These are phyloP conservation scores for Suhomyces coccinellae DNA, from an alignment of 1,139 yeast genomes.

Conservation along the genomic window DNA sequence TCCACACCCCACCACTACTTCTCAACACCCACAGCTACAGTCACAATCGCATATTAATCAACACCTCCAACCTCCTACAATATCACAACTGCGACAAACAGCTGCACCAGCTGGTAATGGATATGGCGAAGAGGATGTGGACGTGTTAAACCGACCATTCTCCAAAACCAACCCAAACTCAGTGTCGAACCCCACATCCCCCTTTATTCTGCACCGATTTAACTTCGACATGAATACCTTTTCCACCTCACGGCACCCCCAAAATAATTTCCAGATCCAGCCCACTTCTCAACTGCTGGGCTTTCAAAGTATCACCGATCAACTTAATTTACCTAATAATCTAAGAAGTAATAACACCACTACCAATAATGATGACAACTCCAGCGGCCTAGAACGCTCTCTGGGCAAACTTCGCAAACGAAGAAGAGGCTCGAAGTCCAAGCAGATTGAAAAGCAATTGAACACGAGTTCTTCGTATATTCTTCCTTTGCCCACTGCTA, in stretches of 20 bases:
- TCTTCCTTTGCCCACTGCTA: slow-evolving; percentile 21
- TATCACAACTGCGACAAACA: background rate
- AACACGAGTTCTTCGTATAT: slow-evolving; percentile 15
- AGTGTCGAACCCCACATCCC: slow-evolving; percentile 17
- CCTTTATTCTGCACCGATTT: slow-evolving; percentile 17
- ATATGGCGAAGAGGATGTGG: slow-evolving; percentile 12
- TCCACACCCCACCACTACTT: background rate
- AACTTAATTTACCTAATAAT: slow-evolving; percentile 4
- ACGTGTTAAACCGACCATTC: slow-evolving; percentile 9
- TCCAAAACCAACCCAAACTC: slow-evolving; percentile 3
- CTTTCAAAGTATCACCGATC: slow-evolving; percentile 10
- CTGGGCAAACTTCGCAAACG: slow-evolving; percentile 5
- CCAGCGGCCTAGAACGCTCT: slow-evolving; percentile 6
- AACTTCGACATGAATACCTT: slow-evolving; percentile 17
- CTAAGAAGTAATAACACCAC: slow-evolving; percentile 6
- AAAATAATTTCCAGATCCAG: slow-evolving; percentile 3
- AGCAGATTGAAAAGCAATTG: slow-evolving; percentile 8
- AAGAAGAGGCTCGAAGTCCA: slow-evolving; percentile 11
- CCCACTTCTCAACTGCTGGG: slow-evolving; percentile 2
- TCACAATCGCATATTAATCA: slow-evolving; percentile 9
- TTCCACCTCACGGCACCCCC: slow-evolving; percentile 5
- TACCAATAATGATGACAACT: slow-evolving; percentile 3
- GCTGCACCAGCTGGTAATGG: background rate
- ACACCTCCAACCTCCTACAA: slow-evolving; percentile 1
- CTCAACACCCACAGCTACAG: slow-evolving; percentile 6